phyloP scores from a whole-genome alignment of 2,329 filamentous ascomycete genomes.

The Chrysoporthe puriensis region DNA sequence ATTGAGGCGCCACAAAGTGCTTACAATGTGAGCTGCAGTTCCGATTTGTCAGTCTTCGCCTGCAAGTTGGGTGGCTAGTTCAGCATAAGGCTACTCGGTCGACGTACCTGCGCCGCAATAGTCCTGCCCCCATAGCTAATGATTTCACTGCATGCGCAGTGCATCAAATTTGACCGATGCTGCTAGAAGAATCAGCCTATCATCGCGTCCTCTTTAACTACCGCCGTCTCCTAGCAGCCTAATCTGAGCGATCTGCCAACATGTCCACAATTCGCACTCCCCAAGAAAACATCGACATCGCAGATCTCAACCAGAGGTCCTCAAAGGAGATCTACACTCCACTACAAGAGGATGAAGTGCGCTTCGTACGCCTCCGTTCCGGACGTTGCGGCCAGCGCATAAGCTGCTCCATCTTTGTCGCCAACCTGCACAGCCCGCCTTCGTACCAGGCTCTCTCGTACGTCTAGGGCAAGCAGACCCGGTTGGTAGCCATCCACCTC shows the following conservation, averaged over 20 bases:
- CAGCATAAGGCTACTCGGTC: neutral
- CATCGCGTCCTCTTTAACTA: no score
- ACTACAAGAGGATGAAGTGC: neutral
- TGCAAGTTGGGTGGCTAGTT: neutral
- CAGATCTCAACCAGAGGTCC: neutral
- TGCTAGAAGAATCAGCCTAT: no score
- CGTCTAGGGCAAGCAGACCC: neutral
- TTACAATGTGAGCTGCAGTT: neutral
- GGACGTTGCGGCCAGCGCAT: neutral
- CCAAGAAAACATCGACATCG: neutral
- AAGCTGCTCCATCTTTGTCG: neutral
- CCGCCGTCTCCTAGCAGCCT: no score
- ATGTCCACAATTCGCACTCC: neutral
- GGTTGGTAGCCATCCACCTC: neutral
- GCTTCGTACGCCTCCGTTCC: neutral
- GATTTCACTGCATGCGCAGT: neutral
- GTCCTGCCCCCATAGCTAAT: no score
- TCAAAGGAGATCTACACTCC: neutral
- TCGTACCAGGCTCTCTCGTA: slow-evolving; percentile 4
- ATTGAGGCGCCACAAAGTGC: neutral
- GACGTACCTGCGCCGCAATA: no score
- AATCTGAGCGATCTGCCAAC: neutral
- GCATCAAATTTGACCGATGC: neutral
- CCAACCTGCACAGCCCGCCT: neutral
- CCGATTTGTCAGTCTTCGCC: neutral